Base-by-base conservation (phyloP, 352 stramenopile species). In the Bremia lactucae region DNA sequence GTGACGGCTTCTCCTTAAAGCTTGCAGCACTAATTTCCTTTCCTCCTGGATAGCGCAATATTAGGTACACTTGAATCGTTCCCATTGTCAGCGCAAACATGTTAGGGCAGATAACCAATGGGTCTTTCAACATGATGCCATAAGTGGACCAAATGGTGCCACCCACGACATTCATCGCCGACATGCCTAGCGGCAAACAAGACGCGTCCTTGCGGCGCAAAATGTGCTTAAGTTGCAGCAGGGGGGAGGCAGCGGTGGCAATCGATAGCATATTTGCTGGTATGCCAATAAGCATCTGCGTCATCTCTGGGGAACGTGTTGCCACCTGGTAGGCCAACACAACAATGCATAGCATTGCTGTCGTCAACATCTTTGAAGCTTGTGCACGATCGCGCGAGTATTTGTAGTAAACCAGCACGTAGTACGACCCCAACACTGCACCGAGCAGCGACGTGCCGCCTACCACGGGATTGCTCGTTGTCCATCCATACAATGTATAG, bases 401-500 rank as follows among this genome's bases (percentile, higher is more conserved):
- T 26, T 59, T 72, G 57, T 76, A 87, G 47, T 71, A 90, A 7
- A 84, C 46, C 37, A 65, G 55, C 23, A 90, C 72, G 50, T 90
- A 90, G 46, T 83, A 81, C 7, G 53, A 55, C 15, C 75, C 78
- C 20, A 90, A 31, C 24, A 83, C 22, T 0, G 58, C 44, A 34
- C 78, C 74, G 0, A 90, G 59, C 9, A 72, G 37, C 20, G 75
- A 72, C 9, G 72, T 87, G 33, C 53, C 50, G 23, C 59, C 62
- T 55, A 90, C 77, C 21, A 90, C 40, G 18, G 46, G 16, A 29
- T 90, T 87, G 16, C 54, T 42, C 15, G 69, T 87, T 35, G 65
- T 77, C 35, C 65, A 81, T 9, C 52, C 72, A 44, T 90, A 87
- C 36, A 90, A 56, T 35, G 74, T 76, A 56, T 85, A 86, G 43